A percentile compares a stretch with the other conserved stretches of the same genome.
These are phyloP conservation scores for Exophiala xenobiotica DNA, from an alignment of 2,329 filamentous ascomycete species.

Conservation along the genomic window DNA sequence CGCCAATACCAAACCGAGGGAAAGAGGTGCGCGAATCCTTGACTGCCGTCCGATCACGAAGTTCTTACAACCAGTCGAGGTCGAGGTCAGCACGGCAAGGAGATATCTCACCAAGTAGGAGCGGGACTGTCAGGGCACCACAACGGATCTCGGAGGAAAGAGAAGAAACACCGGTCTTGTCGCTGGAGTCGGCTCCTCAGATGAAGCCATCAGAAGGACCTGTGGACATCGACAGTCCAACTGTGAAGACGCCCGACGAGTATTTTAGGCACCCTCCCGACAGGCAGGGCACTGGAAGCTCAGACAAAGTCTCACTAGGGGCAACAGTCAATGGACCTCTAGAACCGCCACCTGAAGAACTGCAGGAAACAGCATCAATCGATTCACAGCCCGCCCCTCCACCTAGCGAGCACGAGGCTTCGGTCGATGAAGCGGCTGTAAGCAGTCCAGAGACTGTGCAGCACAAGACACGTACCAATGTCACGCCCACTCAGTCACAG, in stretches of 20 bases:
- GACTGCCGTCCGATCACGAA: conserved; percentile 64
- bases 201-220: conserved; percentile 39
- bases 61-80: conserved; percentile 54
- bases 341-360: conserved; percentile 38
- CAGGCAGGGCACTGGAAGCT: conserved; percentile 32
- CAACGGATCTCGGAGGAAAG: conserved; percentile 60
- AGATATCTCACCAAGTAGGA: conserved; percentile 64
- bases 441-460: conserved; percentile 21
- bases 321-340: conserved; percentile 62
- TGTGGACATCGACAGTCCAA: conserved; percentile 44
- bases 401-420: conserved; percentile 27
- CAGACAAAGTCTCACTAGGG: conserved; percentile 45
- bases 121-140: conserved; percentile 40
- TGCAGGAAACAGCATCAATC: conserved; percentile 38
- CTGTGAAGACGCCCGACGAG: conserved; percentile 64
- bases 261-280: conserved; percentile 51
- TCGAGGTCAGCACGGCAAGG: conserved; percentile 52
- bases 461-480: conserved; percentile 9
- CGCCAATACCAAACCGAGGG: conserved; percentile 80
- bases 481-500: conserved; percentile 47
- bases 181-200: conserved; percentile 32
- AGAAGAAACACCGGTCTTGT: conserved; percentile 37
- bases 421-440: conserved; percentile 6
- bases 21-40: conserved; percentile 82
- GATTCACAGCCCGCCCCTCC: conserved; percentile 33